Base-by-base conservation (phyloP, 768 basidiomycete species). In the Baorangia bicolor region DNA sequence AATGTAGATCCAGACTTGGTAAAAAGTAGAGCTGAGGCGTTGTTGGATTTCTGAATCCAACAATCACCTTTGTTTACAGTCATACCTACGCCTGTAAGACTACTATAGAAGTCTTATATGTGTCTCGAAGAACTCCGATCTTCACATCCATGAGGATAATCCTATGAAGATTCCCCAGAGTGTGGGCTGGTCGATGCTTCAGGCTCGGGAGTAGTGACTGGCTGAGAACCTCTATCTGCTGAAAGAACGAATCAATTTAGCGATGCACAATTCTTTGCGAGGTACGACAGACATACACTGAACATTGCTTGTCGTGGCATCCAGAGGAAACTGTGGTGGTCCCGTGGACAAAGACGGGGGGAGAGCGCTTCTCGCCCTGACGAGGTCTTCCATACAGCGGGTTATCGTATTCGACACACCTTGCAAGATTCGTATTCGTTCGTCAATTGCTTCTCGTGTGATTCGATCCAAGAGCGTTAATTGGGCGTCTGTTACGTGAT, bases 401-500 rank as follows among this genome's bases (percentile, higher is more conserved):
- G 83, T 83, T n/a, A 94, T 76, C 4, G 85, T 81, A 35, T 77
- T 77, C 37, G 92, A 90, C 37, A 95, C 87, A 18, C 84, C 81
- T 71, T 93, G 87, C 35, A 98, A 73, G 37, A 92, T 80, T 40
- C 84, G 78, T 57, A 98, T 71, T 51, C 92, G 82, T 63, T 94
- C 92, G 60, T 94, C 91, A 46, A 97, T 88, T 7, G 88, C 88
- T 60, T 90, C 88, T 51, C 90, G 77, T 27, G 90, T 92, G 37
- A 87, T 66, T 27, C 64, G 73, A 59, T 93, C 90, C 71, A 93
- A 73, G 20, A 77, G 71, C 18, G 78, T 74, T 13, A 94, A 75
- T 62, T 92, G 88, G 38, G 81, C 81, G 16, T 84, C 82, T 6
- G 64, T 57, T 13, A 59, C 25, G 38, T 42, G 60, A 35, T 16